Conservation (phyloP, 1,284 basidiomycete species). For the Marasmius fiardii region DNA sequence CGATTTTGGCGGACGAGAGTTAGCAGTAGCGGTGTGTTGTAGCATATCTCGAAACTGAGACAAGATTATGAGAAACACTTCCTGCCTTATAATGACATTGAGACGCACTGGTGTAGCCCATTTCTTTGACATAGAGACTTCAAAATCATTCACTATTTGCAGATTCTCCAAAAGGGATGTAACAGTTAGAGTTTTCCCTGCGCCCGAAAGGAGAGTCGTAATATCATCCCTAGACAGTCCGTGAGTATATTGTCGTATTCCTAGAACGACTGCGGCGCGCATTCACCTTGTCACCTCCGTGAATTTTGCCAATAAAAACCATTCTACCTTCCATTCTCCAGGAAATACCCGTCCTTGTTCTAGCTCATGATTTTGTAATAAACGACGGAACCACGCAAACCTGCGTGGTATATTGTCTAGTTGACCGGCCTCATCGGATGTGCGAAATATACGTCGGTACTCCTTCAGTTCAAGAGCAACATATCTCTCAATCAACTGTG, state of each 20-base stretch:
- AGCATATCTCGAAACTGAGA: conserved; percentile 59
- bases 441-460: conserved; percentile 94
- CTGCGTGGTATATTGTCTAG: conserved; percentile 93
- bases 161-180: conserved; percentile 80
- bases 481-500: conserved; percentile 85
- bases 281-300: conserved; percentile 80
- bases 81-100: not conserved
- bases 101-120: conserved; percentile 71
- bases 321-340: conserved; percentile 77
- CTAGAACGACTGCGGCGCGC: not conserved
- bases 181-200: conserved; percentile 70
- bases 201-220: conserved; percentile 62
- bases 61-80: conserved; percentile 1
- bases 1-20: conserved; percentile 51
- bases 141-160: conserved; percentile 85
- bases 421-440: conserved; percentile 91
- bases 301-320: conserved; percentile 80
- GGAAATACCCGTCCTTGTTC: conserved; percentile 86
- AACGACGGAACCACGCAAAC: conserved; percentile 94
- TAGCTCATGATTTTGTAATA: conserved; percentile 86
- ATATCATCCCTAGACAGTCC: conserved; percentile 61
- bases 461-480: conserved; percentile 90
- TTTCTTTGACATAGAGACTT: conserved; percentile 73
- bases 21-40: conserved; percentile 43
- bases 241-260: not conserved